phyloP scores from a whole-genome alignment of 108 stramenopile species.

The Aureococcus anophagefferens region DNA sequence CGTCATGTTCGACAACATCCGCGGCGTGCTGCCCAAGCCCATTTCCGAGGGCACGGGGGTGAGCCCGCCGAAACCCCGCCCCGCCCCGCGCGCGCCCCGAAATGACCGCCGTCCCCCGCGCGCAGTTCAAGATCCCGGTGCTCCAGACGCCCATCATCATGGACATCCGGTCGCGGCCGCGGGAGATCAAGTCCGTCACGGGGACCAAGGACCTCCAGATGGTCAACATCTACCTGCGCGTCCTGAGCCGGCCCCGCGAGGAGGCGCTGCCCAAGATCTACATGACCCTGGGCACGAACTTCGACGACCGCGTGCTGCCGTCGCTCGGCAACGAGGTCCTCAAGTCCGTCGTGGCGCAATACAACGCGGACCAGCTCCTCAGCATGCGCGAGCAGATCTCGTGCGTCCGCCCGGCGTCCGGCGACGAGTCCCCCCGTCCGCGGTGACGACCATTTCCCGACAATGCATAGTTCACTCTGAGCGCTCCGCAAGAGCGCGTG shows the following conservation, averaged over 20 bases:
- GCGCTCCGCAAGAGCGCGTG: too few relatives aligned
- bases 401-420: too few relatives aligned
- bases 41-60: conserved; percentile 94
- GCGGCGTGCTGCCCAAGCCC: conserved; percentile 79
- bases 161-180: conserved; percentile 86
- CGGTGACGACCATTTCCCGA: too few relatives aligned
- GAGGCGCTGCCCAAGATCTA: conserved; percentile 83
- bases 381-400: conserved; percentile 93
- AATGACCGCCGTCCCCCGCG: too few relatives aligned
- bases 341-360: conserved; percentile 97
- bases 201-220: conserved; percentile 99
- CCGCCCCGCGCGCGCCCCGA: too few relatives aligned
- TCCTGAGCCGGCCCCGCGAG: conserved; percentile 89
- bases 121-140: conserved; percentile 63
- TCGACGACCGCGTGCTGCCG: conserved; percentile 98
- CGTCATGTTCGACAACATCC: conserved; percentile 93
- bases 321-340: conserved; percentile 97
- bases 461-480: too few relatives aligned
- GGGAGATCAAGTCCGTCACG: conserved; percentile 89
- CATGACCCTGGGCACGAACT: conserved; percentile 86
- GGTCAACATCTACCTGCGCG: conserved; percentile 96
- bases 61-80: too few relatives aligned
- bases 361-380: conserved; percentile 98
- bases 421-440: too few relatives aligned
- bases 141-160: conserved; percentile 86